Conservation (phyloP, 1,139 yeast species). For the Kodamaea ohmeri region DNA sequence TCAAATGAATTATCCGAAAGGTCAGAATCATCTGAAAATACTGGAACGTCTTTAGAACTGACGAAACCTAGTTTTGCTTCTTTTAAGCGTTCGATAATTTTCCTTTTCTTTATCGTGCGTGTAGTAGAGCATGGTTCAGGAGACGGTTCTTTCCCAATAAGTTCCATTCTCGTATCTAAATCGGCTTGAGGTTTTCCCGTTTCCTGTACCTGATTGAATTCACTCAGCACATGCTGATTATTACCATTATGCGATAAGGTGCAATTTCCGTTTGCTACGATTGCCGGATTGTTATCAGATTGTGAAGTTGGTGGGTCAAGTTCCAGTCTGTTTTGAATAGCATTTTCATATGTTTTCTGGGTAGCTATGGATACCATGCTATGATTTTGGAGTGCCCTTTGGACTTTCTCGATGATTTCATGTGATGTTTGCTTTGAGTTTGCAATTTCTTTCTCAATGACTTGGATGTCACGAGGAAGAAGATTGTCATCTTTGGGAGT, state of each 20-base stretch:
- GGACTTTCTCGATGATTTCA: not conserved
- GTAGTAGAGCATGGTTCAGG: not conserved
- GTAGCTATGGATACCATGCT: too few relatives aligned
- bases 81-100: conserved; percentile 12
- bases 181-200: not conserved
- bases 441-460: not conserved
- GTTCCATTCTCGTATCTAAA: not conserved
- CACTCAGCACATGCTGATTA: too few relatives aligned
- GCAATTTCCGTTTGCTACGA: too few relatives aligned
- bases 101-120: conserved; percentile 13
- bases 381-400: too few relatives aligned
- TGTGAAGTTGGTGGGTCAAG: too few relatives aligned
- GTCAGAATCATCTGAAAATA: conserved; percentile 18
- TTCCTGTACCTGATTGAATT: too few relatives aligned
- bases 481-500: not conserved
- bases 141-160: not conserved
- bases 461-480: not conserved
- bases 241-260: too few relatives aligned
- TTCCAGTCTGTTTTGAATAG: too few relatives aligned
- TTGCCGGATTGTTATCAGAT: too few relatives aligned
- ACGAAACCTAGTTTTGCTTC: conserved; percentile 13
- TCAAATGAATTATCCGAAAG: conserved; percentile 16
- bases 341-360: too few relatives aligned
- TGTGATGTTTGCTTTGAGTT: not conserved
- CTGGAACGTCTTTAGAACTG: conserved; percentile 5